Base-by-base conservation (phyloP, 768 basidiomycete species). In the Lactarius sp. region DNA sequence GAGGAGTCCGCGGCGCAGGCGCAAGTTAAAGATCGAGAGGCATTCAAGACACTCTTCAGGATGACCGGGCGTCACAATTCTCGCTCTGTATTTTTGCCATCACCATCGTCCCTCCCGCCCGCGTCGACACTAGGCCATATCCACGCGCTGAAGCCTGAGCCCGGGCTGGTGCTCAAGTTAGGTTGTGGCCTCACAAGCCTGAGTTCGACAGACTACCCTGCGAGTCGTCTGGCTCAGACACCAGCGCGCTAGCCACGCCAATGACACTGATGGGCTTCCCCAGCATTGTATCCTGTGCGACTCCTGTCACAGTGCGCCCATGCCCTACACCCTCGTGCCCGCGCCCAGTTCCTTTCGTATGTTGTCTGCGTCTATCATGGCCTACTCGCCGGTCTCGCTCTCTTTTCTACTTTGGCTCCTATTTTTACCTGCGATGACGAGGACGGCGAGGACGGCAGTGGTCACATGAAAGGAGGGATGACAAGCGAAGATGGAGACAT, bases 331-430 rank as follows among this genome's bases (percentile, higher is more conserved):
- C 58, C 52, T 10, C 57, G 34, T 42, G 7, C 58, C 8, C 62
- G 62, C 16, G 13, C 16, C 18, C 52, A 22, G 12, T 59, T 64
- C 47, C 27, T 27, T 27, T 27, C 52, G 62, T 39, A 59, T 53
- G 20, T 20, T 64, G 8, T 64, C 62, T n/a, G 62, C 58, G 8
- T 54, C 57, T 7, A 53, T 60, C 46, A 44, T 33, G 4, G 57
- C 62, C 33, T 58, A 52, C 16, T 64, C 62, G 13, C 62, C 58
- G 16, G 46, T 64, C 47, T 64, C 62, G 20, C 27, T 59, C 16
- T 55, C 62, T 1, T 60, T 55, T 52, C 58, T 52, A 1, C 16
- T 64, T 6, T 64, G 58, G 20, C 62, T 2, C 59, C 44, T 58
- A 58, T 8, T 46, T 59, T 10, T 14, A 52, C 53, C 6, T 37